These are phyloP conservation scores for Barbatosphaeria neglecta DNA, from an alignment of 495 filamentous ascomycete species.

Conservation along the genomic window DNA sequence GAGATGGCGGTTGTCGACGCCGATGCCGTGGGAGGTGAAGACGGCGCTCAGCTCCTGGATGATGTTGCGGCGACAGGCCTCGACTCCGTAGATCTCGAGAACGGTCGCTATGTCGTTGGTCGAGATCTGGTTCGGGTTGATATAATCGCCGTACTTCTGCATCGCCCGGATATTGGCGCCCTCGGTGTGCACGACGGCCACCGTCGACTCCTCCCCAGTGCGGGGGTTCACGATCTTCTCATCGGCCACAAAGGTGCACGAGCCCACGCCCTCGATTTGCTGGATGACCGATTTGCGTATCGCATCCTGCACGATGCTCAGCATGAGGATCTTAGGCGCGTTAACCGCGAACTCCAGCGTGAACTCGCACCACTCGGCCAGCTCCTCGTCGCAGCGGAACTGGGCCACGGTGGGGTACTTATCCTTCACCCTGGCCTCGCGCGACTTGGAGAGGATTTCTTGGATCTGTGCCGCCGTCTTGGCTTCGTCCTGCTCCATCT, in stretches of 20 bases:
- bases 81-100: slow-evolving; percentile 78
- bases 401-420: slow-evolving; percentile 51
- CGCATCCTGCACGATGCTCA: slow-evolving; percentile 74
- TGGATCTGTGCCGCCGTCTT: slow-evolving; percentile 13
- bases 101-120: slow-evolving; percentile 89
- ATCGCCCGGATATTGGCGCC: slow-evolving; percentile 86
- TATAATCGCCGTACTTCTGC: slow-evolving; percentile 72
- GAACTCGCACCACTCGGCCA: slow-evolving; percentile 65
- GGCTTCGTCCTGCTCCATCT: slow-evolving; percentile 37
- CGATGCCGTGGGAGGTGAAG: slow-evolving; percentile 87
- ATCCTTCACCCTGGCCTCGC: slow-evolving; percentile 55
- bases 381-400: slow-evolving; percentile 69
- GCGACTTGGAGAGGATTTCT: slow-evolving; percentile 27
- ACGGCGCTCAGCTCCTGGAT: slow-evolving; percentile 77
- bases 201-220: slow-evolving; percentile 32
- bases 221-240: slow-evolving; percentile 44
- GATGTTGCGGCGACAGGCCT: slow-evolving; percentile 78
- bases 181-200: slow-evolving; percentile 57
- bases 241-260: slow-evolving; percentile 56
- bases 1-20: slow-evolving; percentile 82
- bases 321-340: slow-evolving; percentile 84
- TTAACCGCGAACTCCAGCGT: slow-evolving; percentile 70
- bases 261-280: slow-evolving; percentile 61
- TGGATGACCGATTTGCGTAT: slow-evolving; percentile 72
- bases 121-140: slow-evolving; percentile 76